These are phyloP conservation scores for Trichoderma oligosporum DNA, from an alignment of 2,329 filamentous ascomycete species.

Conservation along the genomic window DNA sequence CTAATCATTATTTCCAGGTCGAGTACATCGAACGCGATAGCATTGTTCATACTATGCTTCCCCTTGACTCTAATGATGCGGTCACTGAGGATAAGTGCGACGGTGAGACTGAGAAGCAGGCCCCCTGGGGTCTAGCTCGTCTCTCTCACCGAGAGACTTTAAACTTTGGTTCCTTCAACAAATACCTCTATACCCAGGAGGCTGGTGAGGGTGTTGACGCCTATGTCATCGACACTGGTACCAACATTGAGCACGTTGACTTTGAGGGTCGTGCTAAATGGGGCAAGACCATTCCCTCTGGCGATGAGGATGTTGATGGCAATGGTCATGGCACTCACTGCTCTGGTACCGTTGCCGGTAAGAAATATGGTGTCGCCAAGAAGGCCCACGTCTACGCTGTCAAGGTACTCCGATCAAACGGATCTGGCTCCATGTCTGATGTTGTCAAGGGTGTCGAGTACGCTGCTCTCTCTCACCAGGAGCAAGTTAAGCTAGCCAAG, in stretches of 20 bases:
- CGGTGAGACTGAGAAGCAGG: constrained; percentile 76
- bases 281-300: constrained; percentile 90
- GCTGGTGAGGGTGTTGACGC: constrained; percentile 97
- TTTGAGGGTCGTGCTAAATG: constrained; percentile 94
- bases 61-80: constrained; percentile 39
- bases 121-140: constrained; percentile 98
- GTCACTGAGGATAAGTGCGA: constrained; percentile 42
- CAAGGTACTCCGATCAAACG: constrained; percentile 97
- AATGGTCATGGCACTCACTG: constrained; percentile 99
- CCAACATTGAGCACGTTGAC: constrained; percentile 89
- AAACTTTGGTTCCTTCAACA: constrained; percentile 92
- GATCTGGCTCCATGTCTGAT: constrained; percentile 96
- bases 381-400: constrained; percentile 95
- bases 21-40: constrained; percentile 96
- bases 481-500: constrained; percentile 76
- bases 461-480: constrained; percentile 74
- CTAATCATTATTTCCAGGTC: constrained; percentile 55
- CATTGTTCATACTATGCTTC: constrained; percentile 75
- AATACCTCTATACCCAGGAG: constrained; percentile 87
- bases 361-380: constrained; percentile 99
- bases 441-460: constrained; percentile 98
- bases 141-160: constrained; percentile 89
- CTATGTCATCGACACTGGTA: constrained; percentile 97
- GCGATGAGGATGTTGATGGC: constrained; percentile 85
- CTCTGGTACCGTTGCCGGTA: constrained; percentile 94